Base-by-base conservation (phyloP, 768 basidiomycete species). In the Sporobolomyces phaffii region DNA sequence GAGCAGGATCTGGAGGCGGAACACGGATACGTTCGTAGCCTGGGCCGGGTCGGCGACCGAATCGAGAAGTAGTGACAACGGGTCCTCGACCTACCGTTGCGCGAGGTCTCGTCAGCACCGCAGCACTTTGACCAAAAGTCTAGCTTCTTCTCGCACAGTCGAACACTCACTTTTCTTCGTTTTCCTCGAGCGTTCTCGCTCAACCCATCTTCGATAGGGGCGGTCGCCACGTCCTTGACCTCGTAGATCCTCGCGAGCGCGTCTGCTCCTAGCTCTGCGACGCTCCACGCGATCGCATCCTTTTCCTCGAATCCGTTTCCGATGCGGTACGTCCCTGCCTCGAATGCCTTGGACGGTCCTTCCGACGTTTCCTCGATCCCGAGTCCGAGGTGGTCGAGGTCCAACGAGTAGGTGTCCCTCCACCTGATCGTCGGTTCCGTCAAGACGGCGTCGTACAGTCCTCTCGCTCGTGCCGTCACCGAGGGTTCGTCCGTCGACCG, bases 211-310 rank as follows among this genome's bases (percentile, higher is more conserved):
- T 48, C 43, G 7, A 29, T 33, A 14, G 41, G 13, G 14, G 13
- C 31, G 1, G 20, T 45, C 2, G 31, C 47, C 5, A 17, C 53
- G 5, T 62, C 61, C 43, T 41, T 31, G 47, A 49, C 24, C 40
- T 53, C 62, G 57, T 63, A 62, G 28, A 65, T 31, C 24, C 64
- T 47, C 34, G 62, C 69, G 26, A 70, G 45, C 8, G 56, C 63
- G 18, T 90, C 89, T 5, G 90, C 88, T 65, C 89, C 87, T 26
- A 93, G 78, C 75, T 91, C 86, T 9, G 91, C 78, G 9, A 87
- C 80, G 9, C 85, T 83, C 92, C 92, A 96, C 0, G 86, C 81
- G 36, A 89, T 77, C 1, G 88, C 89, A 75, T 91, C 87, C 24
- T 76, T 80, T 0, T 81, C 68, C 65, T 85, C 84, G 73, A 98